Base-by-base conservation (phyloP, 352 stramenopile genomes). In the Phytophthora boehmeriae region DNA sequence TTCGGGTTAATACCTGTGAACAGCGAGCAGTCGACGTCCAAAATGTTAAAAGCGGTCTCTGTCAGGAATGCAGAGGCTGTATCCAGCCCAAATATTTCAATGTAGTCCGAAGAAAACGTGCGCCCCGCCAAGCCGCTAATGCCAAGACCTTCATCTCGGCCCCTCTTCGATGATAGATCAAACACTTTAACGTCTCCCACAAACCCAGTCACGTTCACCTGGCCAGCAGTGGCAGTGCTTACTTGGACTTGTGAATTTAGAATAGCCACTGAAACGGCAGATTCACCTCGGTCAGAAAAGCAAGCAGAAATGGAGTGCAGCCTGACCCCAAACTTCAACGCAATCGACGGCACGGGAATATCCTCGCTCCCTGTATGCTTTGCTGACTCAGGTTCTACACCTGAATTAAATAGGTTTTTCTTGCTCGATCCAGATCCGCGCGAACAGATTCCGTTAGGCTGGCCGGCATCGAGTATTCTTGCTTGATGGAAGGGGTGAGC, bases 241-340 rank as follows among this genome's bases (percentile, higher is more conserved):
- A 88, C 22, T 9, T 82, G 63, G 16, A 76, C 46, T 35, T 76
- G 62, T 5, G 76, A 83, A 38, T 83, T 55, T 46, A 92, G 66
- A 65, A 96, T 59, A 1, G 88, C 88, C 34, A 92, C 42, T 0
- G 88, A 96, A 19, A 68, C 62, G 5, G 94, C 53, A 14, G 72
- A 73, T 46, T 92, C 80, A 17, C 79, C 74, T 44, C 83, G 81
- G 59, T 96, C 83, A 36, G 75, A 81, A 54, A 96, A 83, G 23
- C 86, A 91, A 2, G 92, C 57, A 8, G 88, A 96, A 25, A 94
- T 43, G 19, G 88, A 96, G 53, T 93, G 84, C 0, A 93, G 35
- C 44, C 77, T 76, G 9, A 83, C 44, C 30, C 64, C 68, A 13
- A 92, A 19, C 16, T 87, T 88, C 42, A 88, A 47, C 10, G 62